Evolutionary conservation across 2,329 filamentous ascomycete genomes (phyloP).

Genomic region (Aspergillus caelatus): DNA sequence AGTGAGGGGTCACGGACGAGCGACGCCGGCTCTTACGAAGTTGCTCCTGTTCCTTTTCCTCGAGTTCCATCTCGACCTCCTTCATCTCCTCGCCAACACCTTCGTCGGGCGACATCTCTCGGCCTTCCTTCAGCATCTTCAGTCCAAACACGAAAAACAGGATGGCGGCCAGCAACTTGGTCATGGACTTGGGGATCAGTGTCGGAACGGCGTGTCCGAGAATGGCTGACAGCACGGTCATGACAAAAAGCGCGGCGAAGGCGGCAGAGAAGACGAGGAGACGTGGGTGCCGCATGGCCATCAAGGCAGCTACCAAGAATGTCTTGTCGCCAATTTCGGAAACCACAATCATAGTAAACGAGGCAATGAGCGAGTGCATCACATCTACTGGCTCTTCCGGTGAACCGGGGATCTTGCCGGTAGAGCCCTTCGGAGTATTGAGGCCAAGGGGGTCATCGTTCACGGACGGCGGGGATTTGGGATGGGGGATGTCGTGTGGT

Average conservation of each 20-base stretch:
- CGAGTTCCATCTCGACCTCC: slow-evolving; percentile 90
- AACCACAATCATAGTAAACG: slow-evolving; percentile 95
- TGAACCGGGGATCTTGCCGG: slow-evolving; percentile 26
- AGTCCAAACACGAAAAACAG: slow-evolving; percentile 89
- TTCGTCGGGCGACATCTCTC: slow-evolving; percentile 85
- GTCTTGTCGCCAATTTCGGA: slow-evolving; percentile 99
- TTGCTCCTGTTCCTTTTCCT: slow-evolving; percentile 84
- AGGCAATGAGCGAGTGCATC: slow-evolving; percentile 85
- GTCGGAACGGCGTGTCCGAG: slow-evolving; percentile 90
- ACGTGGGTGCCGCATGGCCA: slow-evolving; percentile 98
- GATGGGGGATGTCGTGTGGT: slow-evolving; percentile 71
- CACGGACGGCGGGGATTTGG: slow-evolving; percentile 59
- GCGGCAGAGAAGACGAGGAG: slow-evolving; percentile 92
- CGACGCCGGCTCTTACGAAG: slow-evolving; percentile 67
- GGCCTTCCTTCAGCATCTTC: slow-evolving; percentile 81
- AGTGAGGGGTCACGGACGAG: slow-evolving; percentile 72
- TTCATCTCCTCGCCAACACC: slow-evolving; percentile 97
- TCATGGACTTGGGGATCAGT: slow-evolving; percentile 86
- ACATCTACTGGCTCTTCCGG: slow-evolving; percentile 58
- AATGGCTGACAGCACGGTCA: slow-evolving; percentile 93
- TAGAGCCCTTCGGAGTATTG: slow-evolving; percentile 13
- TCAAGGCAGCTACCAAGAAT: slow-evolving; percentile 92
- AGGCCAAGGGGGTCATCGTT: slow-evolving; percentile 38
- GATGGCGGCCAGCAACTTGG: slow-evolving; percentile 79
- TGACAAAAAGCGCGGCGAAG: slow-evolving; percentile 85